These are phyloP conservation scores for Aspergillus pseudonomiae DNA, from an alignment of 2,329 filamentous ascomycete genomes.

Conservation along the genomic window DNA sequence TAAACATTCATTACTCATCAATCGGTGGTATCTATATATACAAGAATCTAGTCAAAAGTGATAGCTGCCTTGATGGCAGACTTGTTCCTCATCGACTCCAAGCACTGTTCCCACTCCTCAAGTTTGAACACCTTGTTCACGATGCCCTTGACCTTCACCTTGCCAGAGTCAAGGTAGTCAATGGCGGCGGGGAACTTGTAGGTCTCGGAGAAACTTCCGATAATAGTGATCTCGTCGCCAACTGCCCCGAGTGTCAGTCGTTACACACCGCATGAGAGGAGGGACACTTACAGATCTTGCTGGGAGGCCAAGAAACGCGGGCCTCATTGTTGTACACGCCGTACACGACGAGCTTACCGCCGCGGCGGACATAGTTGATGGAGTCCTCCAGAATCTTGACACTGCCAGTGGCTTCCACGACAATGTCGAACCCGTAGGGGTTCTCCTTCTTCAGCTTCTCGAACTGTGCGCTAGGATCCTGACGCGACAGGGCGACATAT, in stretches of 20 bases:
- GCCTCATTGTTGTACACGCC: conserved; percentile 68
- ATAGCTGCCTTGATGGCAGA: conserved; percentile 74
- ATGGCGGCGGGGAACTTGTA: conserved; percentile 69
- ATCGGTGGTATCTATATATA: conserved; percentile 3
- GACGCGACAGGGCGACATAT: conserved; percentile 51
- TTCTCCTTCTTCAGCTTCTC: conserved; percentile 64
- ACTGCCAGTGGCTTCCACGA: conserved; percentile 71
- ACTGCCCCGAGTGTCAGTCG: conserved; percentile 26
- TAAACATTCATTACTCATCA: conserved; percentile 12
- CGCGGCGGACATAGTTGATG: conserved; percentile 71
- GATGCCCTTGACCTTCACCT: conserved; percentile 61
- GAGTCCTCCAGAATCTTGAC: conserved; percentile 70
- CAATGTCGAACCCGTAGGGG: conserved; percentile 74
- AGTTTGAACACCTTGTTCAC: conserved; percentile 74
- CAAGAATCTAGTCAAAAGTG: conserved; percentile 60
- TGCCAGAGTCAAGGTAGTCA: conserved; percentile 52
- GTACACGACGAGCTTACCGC: conserved; percentile 72
- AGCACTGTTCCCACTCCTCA: conserved; percentile 71
- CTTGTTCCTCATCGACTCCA: conserved; percentile 73
- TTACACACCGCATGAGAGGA: background rate
- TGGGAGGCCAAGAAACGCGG: conserved; percentile 69
- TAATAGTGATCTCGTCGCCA: conserved; percentile 69
- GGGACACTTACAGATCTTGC: conserved; percentile 64
- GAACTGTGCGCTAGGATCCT: conserved; percentile 62
- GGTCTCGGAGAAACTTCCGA: conserved; percentile 73